Evolutionary conservation across 805 yeast genomes (phyloP), one percentile per base, ranked within the genome.

Genomic region (Monosporozyma unispora): DNA sequence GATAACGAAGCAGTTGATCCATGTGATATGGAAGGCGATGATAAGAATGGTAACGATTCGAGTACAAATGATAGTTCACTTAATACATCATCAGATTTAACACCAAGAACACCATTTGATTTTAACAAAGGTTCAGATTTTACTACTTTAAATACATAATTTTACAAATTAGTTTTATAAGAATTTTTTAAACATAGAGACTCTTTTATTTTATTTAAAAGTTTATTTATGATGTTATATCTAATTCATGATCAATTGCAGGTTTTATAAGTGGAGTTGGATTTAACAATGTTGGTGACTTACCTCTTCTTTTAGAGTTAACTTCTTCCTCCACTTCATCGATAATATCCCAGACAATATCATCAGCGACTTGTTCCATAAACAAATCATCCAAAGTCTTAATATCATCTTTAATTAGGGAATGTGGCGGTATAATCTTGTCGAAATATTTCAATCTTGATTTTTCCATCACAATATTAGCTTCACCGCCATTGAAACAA

Each of bases 401-500:
- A 0, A 81, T 75, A 23, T 63, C 61, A 14, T 70, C n/a, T 31
- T 33, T 19, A 28, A 45, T 22, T n/a, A 33, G 14, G 7, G 43
- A 3, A n/a, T 25, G 19, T 0, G 57, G 60, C 0, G 82, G 78
- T 12, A 69, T 66, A 47, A 57, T 37, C 22, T 48, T 43, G 28
- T 56, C 58, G 43, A 52, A 52, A 43, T 58, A 72, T 52, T 72
- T 71, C 56, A 89, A 76, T 11, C 80, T 72, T 0, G 87, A 35
- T 16, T 42, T 84, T 0, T 89, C 85, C 2, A 87, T 73, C 54
- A 85, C 81, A 50, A 91, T 64, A 51, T 77, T 71, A 4, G 87
- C 95, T 9, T 76, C 70, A 0, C 98, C 98, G 2, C 84, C 84
- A 55, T 79, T 80, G 62, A 79, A 93, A 23, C 84, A 85, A 48